Base-by-base conservation (phyloP, 306 rosid species). In the Inga laurina region DNA sequence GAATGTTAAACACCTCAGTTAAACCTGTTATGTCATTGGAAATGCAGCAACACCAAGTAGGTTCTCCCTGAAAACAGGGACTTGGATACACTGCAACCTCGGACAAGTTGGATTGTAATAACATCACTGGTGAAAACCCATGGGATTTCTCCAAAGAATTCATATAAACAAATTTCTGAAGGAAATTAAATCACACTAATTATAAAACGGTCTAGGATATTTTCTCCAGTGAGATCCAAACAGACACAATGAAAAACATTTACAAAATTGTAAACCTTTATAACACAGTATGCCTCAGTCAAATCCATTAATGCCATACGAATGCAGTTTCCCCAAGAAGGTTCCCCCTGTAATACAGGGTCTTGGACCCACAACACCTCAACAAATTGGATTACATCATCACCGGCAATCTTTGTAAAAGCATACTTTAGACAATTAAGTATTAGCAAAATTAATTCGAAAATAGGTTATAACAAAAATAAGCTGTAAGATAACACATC, bases 311-410 rank as follows among this genome's bases (percentile, higher is more conserved):
- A 66, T 39, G 19, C 90, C 98, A 83, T 67, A 78, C 75, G 84
- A 91, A 87, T 82, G 90, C 15, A 70, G 88, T 72, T 89, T 90
- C 92, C 65, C 92, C 92, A 86, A 89, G 94, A 67, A 39, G 98
- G 96, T 94, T 92, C 94, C 68, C 91, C 98, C 75, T 39, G 89
- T 30, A 90, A 72, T 24, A 15, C 80, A 81, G 84, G 94, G 90
- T 87, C 96, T 78, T 88, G 78, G 93, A 4, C 90, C 85, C 87
- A 89, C 89, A 37, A 86, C 91, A 90, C 68, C 92, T 94, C 92
- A 10, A 48, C 75, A 78, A 45, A 57, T 22, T 46, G 97, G 93
- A 89, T 86, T 69, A 18, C 0, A 34, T 89, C 95, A 86, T 93
- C 92, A 83, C 34, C 0, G 79, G 79, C 81, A 84, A 32, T 0